A percentile compares a stretch with the other conserved stretches of the same genome.
Conservation (phyloP, 345 rosid genomes). For the Rhodamnia rubescens region DNA sequence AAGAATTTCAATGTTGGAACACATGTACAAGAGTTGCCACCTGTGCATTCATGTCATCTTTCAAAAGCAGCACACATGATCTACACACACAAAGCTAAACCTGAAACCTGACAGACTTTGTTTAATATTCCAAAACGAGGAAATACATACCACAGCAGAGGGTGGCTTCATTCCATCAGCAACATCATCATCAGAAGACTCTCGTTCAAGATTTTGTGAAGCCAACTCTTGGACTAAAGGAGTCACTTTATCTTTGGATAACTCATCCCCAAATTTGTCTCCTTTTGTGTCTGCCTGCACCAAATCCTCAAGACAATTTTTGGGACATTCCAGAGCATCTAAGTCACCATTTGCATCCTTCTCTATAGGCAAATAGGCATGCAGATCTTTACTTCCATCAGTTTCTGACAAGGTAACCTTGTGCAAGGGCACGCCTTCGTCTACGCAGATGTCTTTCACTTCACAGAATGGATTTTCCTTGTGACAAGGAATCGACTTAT, state of each 20-base stretch:
- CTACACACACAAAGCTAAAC: not conserved
- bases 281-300: slow-evolving; percentile 1
- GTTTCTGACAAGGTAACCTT: slow-evolving; percentile 41
- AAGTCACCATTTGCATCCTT: not conserved
- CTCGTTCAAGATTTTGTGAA: not conserved
- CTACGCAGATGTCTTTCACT: slow-evolving; percentile 70
- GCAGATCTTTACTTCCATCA: not conserved
- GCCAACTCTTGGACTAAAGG: slow-evolving; percentile 19
- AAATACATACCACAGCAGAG: not conserved
- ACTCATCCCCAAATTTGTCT: slow-evolving; percentile 3
- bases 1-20: not conserved
- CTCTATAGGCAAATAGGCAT: not conserved
- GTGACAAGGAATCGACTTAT: slow-evolving; percentile 55
- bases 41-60: not conserved
- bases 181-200: not conserved
- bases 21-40: not conserved
- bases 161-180: slow-evolving; percentile 7
- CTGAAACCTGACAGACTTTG: not conserved
- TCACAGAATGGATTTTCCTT: slow-evolving; percentile 43
- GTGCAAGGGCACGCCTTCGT: slow-evolving; percentile 54
- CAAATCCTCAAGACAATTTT: not conserved
- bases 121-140: not conserved
- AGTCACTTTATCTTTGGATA: slow-evolving; percentile 21
- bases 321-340: not conserved
- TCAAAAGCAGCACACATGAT: not conserved